Conservation (phyloP, 352 stramenopile species). For the Globisporangium carolinianum region DNA sequence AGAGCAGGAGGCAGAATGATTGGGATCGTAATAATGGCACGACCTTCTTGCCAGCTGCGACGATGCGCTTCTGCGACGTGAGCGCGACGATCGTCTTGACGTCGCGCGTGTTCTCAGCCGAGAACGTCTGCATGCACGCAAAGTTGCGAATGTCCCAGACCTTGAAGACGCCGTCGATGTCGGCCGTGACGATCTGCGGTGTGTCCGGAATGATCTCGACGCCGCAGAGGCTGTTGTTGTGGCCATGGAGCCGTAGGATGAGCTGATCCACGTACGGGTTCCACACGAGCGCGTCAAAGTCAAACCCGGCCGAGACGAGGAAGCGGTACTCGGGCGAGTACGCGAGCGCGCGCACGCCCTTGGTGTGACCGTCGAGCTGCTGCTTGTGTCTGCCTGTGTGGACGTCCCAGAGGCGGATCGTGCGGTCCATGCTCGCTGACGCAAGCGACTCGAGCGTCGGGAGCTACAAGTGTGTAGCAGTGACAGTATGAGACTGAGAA, state of each 20-base stretch:
- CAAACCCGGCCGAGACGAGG: constrained; percentile 81
- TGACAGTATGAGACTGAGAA: not conserved
- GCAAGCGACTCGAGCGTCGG: constrained; percentile 74
- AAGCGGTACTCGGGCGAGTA: constrained; percentile 86
- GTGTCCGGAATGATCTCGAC: constrained; percentile 84
- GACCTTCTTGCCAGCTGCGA: constrained; percentile 68
- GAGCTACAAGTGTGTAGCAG: constrained; percentile 22
- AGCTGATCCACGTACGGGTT: constrained; percentile 88
- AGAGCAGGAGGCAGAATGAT: not conserved
- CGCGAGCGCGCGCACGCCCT: constrained; percentile 71
- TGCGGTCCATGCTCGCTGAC: constrained; percentile 85
- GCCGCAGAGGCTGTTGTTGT: constrained; percentile 81
- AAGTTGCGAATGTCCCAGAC: constrained; percentile 90
- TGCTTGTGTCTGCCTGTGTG: constrained; percentile 82
- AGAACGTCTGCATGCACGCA: constrained; percentile 86
- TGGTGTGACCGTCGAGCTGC: constrained; percentile 77
- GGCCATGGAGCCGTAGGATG: constrained; percentile 78
- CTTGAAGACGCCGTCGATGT: constrained; percentile 81
- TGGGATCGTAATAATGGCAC: not conserved
- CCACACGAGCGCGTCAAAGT: constrained; percentile 87
- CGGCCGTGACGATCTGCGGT: constrained; percentile 81
- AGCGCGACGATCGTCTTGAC: constrained; percentile 73
- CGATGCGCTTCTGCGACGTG: constrained; percentile 63
- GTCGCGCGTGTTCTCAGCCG: constrained; percentile 53
- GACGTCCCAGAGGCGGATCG: constrained; percentile 85